Evolutionary conservation across 2,329 filamentous ascomycete genomes (phyloP).

Genomic region (Ceratocystiopsis sp.): DNA sequence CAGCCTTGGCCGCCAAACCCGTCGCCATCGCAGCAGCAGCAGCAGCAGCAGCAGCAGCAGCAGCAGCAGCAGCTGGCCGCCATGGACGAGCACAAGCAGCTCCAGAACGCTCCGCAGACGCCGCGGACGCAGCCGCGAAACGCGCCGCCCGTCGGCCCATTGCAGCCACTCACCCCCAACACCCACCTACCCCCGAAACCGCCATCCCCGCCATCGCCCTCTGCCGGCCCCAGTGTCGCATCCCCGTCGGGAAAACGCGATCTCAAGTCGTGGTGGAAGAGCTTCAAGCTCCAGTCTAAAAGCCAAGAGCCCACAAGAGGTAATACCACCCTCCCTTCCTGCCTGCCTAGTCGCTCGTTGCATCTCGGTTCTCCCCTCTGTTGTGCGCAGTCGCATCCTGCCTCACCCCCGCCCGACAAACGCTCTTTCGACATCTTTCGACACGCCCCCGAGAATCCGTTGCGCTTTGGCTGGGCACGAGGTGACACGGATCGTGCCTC

Average conservation of each 20-base stretch:
- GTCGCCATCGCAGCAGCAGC: neutral
- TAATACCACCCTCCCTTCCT: slow-evolving; percentile 1
- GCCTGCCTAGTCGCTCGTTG: neutral
- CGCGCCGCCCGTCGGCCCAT: neutral
- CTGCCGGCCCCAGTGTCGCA: slow-evolving; percentile 24
- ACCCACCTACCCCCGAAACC: slow-evolving; percentile 1
- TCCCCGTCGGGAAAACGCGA: slow-evolving; percentile 76
- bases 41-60: neutral
- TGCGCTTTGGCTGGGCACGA: no score
- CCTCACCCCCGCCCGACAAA: neutral
- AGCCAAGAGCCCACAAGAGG: slow-evolving; percentile 26
- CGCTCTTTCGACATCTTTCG: no score
- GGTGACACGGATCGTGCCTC: neutral
- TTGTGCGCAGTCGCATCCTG: neutral
- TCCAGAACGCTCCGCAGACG: no score
- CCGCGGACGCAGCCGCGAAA: neutral
- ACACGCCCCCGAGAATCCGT: no score
- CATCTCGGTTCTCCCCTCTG: no score
- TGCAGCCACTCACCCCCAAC: slow-evolving; percentile 6
- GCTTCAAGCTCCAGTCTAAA: slow-evolving; percentile 59
- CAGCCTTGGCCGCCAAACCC: neutral
- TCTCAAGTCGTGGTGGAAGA: slow-evolving; percentile 92
- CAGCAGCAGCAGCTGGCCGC: neutral
- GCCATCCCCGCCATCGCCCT: slow-evolving; percentile 10
- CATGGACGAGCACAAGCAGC: slow-evolving; percentile 5